Evolutionary conservation across 768 basidiomycete genomes (phyloP), one percentile per base, ranked within the genome.

Genomic region (Hydnum rufescens): DNA sequence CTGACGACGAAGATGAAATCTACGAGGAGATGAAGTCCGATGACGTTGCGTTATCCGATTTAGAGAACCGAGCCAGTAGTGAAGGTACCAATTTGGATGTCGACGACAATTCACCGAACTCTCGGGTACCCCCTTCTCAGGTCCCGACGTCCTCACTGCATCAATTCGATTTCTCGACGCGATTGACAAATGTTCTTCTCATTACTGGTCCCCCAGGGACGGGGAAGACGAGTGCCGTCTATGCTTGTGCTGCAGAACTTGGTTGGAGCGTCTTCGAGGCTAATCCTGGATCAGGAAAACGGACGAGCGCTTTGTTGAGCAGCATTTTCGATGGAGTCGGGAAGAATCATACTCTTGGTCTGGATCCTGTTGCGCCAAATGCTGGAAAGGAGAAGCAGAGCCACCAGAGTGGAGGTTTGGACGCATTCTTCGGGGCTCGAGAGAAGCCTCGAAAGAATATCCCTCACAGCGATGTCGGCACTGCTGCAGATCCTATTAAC

Each of bases 201-300:
- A 72, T 99, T 36, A 63, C 69, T 42, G 95, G 95, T 0, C 89
- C 88, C 1, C 66, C 73, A 30, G 93, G 92, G 6, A 71, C 71
- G 51, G 95, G 95, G 30, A 99, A 99, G 68, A 92, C 89, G 3
- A 80, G 87, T 1, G 75, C 87, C 22, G 82, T 95, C 2, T 90
- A 95, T 65, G 90, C 93, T 0, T 92, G 89, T 61, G 88, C 90
- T 3, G 76, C 79, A 51, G 93, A 99, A 65, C 71, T 99, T 31
- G 87, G 80, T 13, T 99, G 87, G 86, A 86, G 92, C 49, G 77
- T 97, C 8, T 95, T 96, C 60, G 95, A 99, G 64, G 89, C 97
- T 8, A 83, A 90, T 66, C 86, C 95, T 25, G 95, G 95, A 2
- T 79, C 92, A 50, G 90, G 90, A n/a, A 83, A 76, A 60, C 76